These are phyloP conservation scores for Acanthamoeba sp. DNA, from an alignment of 208 protist species.

Conservation along the genomic window DNA sequence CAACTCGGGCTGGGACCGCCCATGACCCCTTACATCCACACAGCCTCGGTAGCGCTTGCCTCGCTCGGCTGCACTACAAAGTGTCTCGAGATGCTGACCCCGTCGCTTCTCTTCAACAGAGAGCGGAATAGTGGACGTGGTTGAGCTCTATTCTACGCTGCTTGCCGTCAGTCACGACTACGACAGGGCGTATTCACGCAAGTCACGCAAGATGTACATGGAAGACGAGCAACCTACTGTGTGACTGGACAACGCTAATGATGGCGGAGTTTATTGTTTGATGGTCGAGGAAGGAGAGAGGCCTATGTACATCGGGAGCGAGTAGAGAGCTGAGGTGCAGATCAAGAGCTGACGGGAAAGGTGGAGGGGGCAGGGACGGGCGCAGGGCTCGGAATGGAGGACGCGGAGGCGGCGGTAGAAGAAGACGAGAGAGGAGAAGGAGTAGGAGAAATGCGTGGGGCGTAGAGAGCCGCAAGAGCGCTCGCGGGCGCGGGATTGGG, in stretches of 20 bases:
- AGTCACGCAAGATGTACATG: too few relatives aligned
- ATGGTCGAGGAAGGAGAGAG: not conserved
- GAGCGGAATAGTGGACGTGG: too few relatives aligned
- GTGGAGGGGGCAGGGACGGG: not conserved
- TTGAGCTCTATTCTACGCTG: too few relatives aligned
- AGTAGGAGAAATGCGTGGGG: not conserved
- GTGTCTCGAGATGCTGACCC: too few relatives aligned
- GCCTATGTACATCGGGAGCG: not conserved
- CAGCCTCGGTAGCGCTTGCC: too few relatives aligned
- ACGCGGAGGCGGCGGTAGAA: not conserved
- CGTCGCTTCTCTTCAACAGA: too few relatives aligned
- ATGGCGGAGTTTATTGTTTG: too few relatives aligned
- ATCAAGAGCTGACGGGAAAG: slow-evolving; percentile 13
- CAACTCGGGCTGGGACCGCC: not conserved
- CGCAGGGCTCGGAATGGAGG: not conserved
- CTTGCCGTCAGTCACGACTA: too few relatives aligned
- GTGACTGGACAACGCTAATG: too few relatives aligned
- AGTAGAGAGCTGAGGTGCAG: not conserved
- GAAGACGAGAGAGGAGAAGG: not conserved
- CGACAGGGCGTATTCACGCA: too few relatives aligned
- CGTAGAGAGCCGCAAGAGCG: not conserved
- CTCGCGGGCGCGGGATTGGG: not conserved
- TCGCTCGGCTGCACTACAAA: too few relatives aligned
- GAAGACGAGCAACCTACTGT: too few relatives aligned
- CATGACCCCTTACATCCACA: not conserved